Base-by-base conservation (phyloP, 106 monocot species). In the Dioscorea zingiberensis region DNA sequence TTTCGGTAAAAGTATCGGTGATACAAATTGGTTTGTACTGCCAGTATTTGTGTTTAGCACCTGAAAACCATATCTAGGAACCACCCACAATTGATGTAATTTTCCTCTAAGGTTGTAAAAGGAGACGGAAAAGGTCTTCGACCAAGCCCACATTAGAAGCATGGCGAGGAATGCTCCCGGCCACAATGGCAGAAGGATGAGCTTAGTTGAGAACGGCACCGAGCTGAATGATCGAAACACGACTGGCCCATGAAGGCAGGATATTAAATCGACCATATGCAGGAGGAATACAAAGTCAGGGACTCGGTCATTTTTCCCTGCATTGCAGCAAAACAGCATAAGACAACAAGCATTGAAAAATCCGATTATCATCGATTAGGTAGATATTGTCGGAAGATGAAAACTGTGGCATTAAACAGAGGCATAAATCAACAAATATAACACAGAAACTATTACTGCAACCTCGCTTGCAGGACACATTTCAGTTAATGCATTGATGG, bases 61-160 rank as follows among this genome's bases (percentile, higher is more conserved):
- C 80, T 97, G 97, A 60, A 92, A 98, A 6, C 97, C 97, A 51
- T 77, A 78, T 51, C 97, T 74, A 0, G 97, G 97, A 9, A 98
- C 86, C 0, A 65, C 77, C 97, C 97, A 98, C 3, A 59, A 73
- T 67, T 98, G 92, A 63, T 84, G 82, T 1, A 89, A 62, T n/a
- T 61, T 55, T 13, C 77, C 88, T 13, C 80, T 69, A 25, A 98
- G 69, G 64, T 60, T 82, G 92, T 98, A 92, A 78, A 84, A 98
- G 27, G 92, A 78, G 59, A 80, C 6, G 45, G 92, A 57, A 73
- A 98, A 98, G 9, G 88, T 79, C 75, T 98, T 98, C 45, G 97
- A 88, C 58, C 51, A 84, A 3, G 73, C 86, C 97, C 97, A 98
- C 88, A 92, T 84, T 16, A 78, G 1, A 16, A 92, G 74, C 97